Evolutionary conservation across 2,329 filamentous ascomycete genomes (phyloP).

Genomic region (Ilyonectria robusta): DNA sequence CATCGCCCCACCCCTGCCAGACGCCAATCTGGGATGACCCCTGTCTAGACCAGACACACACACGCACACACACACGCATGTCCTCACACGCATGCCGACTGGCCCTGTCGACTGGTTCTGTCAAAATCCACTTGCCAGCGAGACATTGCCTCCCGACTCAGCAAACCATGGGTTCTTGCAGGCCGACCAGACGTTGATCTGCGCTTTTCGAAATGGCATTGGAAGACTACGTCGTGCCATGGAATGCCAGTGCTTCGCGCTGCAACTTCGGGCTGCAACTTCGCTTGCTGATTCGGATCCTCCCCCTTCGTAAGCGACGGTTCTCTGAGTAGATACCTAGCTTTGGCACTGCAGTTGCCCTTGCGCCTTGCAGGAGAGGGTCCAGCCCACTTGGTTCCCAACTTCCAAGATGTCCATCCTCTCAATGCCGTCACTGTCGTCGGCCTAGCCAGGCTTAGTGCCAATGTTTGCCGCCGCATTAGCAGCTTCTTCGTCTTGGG

Average conservation of each 20-base stretch:
- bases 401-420: constrained; percentile 20
- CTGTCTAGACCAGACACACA: constrained; percentile 45
- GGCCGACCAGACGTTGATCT: not conserved
- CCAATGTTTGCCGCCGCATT: constrained; percentile 29
- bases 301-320: not conserved
- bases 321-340: constrained; percentile 2
- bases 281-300: constrained; percentile 1
- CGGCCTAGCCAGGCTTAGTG: constrained; percentile 28
- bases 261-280: constrained; percentile 1
- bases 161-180: not conserved
- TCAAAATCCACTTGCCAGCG: constrained; percentile 7
- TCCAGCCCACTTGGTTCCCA: constrained; percentile 23
- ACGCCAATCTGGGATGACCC: constrained; percentile 46
- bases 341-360: constrained; percentile 3
- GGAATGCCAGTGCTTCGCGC: not conserved
- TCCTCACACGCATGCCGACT: constrained; percentile 9
- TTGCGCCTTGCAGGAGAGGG: constrained; percentile 21
- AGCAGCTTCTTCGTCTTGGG: constrained; percentile 14
- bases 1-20: constrained; percentile 37
- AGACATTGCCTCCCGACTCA: not conserved
- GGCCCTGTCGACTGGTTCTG: constrained; percentile 9
- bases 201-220: not conserved
- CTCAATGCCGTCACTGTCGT: constrained; percentile 31
- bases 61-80: constrained; percentile 25
- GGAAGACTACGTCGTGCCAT: not conserved